phyloP scores from a whole-genome alignment of 805 yeast species.

The Ogataea paraovalis region DNA sequence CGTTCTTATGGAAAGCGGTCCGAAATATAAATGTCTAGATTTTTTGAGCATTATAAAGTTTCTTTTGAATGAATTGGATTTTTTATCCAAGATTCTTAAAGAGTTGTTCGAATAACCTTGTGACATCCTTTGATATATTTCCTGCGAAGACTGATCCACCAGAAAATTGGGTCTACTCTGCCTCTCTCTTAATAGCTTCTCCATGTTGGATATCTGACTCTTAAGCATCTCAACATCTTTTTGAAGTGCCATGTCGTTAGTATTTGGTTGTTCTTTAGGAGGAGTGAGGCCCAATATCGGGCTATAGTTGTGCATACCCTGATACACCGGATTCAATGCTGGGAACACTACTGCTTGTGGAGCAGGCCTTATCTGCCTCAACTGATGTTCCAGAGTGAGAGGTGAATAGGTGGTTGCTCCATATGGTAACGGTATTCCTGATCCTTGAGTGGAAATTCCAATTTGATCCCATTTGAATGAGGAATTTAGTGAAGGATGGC shows the following conservation, averaged over 20 bases:
- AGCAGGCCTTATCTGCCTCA: not conserved
- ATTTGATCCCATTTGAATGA: not conserved
- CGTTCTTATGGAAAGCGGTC: constrained; percentile 12
- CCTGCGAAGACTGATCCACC: not conserved
- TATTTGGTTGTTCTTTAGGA: not conserved
- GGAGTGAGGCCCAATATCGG: not conserved
- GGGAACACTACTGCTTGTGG: not conserved
- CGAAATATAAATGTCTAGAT: constrained; percentile 12
- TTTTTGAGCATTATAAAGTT: constrained; percentile 10
- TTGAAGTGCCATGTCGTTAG: constrained; percentile 4
- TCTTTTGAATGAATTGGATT: constrained; percentile 7
- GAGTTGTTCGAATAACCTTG: not conserved
- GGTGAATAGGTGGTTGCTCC: not conserved
- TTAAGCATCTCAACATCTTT: constrained; percentile 12
- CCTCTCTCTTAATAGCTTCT: constrained; percentile 4
- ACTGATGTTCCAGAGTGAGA: not conserved
- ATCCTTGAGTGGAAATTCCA: not conserved
- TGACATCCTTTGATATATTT: not conserved
- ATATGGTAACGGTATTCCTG: not conserved
- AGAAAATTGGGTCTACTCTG: not conserved
- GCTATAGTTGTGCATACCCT: not conserved
- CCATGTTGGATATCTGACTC: constrained; percentile 8
- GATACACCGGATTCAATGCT: not conserved
- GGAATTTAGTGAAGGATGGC: constrained; percentile 4
- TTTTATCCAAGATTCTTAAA: constrained; percentile 3